Evolutionary conservation across 2,329 filamentous ascomycete species (phyloP).

Genomic region (Ilyonectria mors-panacis): DNA sequence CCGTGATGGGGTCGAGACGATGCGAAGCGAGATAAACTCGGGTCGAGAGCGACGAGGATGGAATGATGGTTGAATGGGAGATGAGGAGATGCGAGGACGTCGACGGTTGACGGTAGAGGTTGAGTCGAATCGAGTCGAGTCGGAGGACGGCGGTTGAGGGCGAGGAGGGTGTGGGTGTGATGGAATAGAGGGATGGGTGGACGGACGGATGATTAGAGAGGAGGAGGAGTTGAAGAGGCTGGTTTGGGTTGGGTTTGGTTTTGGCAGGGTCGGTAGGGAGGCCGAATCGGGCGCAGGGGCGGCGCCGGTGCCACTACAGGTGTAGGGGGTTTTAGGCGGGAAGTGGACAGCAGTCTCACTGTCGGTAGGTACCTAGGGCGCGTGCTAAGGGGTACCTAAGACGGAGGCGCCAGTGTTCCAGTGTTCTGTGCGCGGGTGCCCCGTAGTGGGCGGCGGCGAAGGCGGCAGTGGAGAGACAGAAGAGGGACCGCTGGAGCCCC

Average conservation of each 20-base stretch:
- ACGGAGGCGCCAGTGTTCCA: slow-evolving; percentile 5
- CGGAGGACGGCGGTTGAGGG: slow-evolving; percentile 7
- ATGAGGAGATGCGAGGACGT: slow-evolving; percentile 18
- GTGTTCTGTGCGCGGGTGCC: slow-evolving; percentile 16
- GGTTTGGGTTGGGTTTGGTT: slow-evolving; percentile 30
- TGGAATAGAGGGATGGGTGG: slow-evolving; percentile 14
- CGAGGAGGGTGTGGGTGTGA: slow-evolving; percentile 24
- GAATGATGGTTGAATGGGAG: slow-evolving; percentile 10
- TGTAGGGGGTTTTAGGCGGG: slow-evolving; percentile 9
- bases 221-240: slow-evolving; percentile 26
- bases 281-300: slow-evolving; percentile 27
- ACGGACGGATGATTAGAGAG: slow-evolving; percentile 23
- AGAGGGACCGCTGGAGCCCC: slow-evolving; percentile 1
- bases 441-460: background rate
- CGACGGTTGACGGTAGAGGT: slow-evolving; percentile 8
- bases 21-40: slow-evolving; percentile 21
- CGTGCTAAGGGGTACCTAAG: background rate
- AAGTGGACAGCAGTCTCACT: slow-evolving; percentile 18
- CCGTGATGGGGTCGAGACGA: slow-evolving; percentile 19
- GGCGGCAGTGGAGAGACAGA: slow-evolving; percentile 14
- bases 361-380: background rate
- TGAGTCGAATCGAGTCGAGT: slow-evolving; percentile 14
- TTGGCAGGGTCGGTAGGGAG: slow-evolving; percentile 31
- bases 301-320: slow-evolving; percentile 6
- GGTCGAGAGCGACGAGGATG: slow-evolving; percentile 8